phyloP scores from a whole-genome alignment of 257 asterid genomes.

The Eucommia ulmoides region DNA sequence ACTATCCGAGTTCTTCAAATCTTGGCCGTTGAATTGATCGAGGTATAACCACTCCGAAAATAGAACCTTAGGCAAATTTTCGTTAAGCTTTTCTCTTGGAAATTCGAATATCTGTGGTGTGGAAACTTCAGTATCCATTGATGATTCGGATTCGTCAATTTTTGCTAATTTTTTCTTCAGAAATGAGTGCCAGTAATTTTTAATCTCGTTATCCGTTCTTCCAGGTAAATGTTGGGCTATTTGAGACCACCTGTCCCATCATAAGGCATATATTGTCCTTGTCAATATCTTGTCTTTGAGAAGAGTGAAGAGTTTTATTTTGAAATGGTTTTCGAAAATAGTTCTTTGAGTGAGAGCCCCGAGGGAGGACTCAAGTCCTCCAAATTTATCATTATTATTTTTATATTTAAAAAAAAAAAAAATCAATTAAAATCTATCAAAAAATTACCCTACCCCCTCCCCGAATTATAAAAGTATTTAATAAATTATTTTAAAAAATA shows the following conservation, averaged over 20 bases:
- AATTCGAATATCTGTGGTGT: constrained; percentile 5
- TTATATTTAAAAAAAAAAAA: too few relatives aligned
- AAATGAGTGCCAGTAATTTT: constrained; percentile 69
- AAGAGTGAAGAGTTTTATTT: not conserved
- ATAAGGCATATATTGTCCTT: not conserved
- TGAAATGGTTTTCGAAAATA: too few relatives aligned
- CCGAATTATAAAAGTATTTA: too few relatives aligned
- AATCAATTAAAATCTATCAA: too few relatives aligned
- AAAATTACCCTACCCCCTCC: too few relatives aligned
- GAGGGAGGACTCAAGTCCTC: not conserved
- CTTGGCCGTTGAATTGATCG: constrained; percentile 29
- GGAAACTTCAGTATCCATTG: constrained; percentile 25
- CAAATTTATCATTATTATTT: not conserved
- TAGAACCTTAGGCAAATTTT: constrained; percentile 46
- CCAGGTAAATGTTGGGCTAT: constrained; percentile 66
- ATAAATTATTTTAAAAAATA: too few relatives aligned
- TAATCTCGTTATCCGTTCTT: constrained; percentile 72
- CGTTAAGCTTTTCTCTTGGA: constrained; percentile 11
- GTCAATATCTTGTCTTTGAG: not conserved
- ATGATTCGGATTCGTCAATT: constrained; percentile 9
- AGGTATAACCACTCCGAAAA: constrained; percentile 68
- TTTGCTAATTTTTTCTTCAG: constrained; percentile 42
- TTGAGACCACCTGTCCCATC: constrained; percentile 53
- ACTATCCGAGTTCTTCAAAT: constrained; percentile 3
- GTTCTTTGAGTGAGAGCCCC: not conserved